Conservation (phyloP, 202 grass and related monocot species). For the Panicum virgatum region DNA sequence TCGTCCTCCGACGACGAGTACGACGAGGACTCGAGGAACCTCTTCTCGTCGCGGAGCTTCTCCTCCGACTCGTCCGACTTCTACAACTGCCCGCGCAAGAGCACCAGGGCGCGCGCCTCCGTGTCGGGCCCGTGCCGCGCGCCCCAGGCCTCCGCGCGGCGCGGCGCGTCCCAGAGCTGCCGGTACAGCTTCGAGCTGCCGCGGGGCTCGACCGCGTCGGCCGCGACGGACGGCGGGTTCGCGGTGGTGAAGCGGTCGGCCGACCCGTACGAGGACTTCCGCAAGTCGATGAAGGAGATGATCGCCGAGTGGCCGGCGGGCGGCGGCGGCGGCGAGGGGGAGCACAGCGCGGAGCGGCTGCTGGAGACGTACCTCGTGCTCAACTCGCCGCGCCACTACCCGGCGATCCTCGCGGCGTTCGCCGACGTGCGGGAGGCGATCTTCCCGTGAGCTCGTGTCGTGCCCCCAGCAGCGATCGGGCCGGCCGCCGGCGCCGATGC, state of each 20-base stretch:
- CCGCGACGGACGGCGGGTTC: conserved; percentile 49
- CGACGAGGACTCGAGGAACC: conserved; percentile 57
- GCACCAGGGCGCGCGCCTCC: conserved; percentile 38
- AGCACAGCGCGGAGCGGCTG: conserved; percentile 55
- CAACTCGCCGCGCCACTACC: conserved; percentile 81
- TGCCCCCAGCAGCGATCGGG: neutral
- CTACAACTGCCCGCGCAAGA: conserved; percentile 52
- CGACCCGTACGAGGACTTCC: conserved; percentile 87
- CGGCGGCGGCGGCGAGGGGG: conserved; percentile 16
- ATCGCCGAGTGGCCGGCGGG: conserved; percentile 53
- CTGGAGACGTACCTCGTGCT: conserved; percentile 80
- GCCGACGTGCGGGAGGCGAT: conserved; percentile 76
- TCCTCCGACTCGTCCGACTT: conserved; percentile 80
- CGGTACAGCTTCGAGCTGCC: conserved; percentile 53
- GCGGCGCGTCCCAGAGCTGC: conserved; percentile 45
- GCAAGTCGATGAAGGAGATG: conserved; percentile 94
- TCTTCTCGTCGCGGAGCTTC: conserved; percentile 75
- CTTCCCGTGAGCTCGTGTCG: conserved; percentile 33
- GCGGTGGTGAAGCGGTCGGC: conserved; percentile 78
- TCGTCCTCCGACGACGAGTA: conserved; percentile 56
- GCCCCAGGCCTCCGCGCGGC: neutral
- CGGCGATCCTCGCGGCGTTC: conserved; percentile 81
- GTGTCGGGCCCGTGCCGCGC: conserved; percentile 53
- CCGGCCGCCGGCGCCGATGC: neutral
- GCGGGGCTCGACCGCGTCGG: conserved; percentile 39